Evolutionary conservation across 1,284 basidiomycete species (phyloP).

Genomic region (Neotropicomus parvogracilis): DNA sequence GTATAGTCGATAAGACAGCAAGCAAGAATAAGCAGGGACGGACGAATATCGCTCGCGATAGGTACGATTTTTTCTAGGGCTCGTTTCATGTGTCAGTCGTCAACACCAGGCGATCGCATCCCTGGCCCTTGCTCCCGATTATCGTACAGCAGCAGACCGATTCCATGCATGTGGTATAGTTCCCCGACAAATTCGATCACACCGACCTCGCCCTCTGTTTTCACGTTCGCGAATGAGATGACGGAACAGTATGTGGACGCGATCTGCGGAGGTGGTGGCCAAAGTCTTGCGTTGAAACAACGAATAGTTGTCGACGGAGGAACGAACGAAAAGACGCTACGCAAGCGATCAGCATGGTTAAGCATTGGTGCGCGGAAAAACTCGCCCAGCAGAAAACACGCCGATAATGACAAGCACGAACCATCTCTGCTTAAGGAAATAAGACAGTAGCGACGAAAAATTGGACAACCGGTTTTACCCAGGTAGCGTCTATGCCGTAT

Average conservation of each 20-base stretch:
- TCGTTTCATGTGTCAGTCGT: background rate
- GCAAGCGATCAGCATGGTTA: slow-evolving; percentile 7
- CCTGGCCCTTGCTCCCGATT: slow-evolving; percentile 11
- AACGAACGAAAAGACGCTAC: slow-evolving; percentile 62
- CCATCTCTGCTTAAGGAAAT: slow-evolving; percentile 41
- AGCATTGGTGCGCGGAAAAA: background rate
- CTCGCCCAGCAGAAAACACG: slow-evolving; percentile 63
- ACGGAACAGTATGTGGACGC: slow-evolving; percentile 66
- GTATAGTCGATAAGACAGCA: background rate
- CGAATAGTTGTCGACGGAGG: slow-evolving; percentile 71
- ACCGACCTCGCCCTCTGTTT: slow-evolving; percentile 43
- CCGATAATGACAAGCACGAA: slow-evolving; percentile 61
- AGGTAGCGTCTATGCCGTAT: slow-evolving; percentile 58
- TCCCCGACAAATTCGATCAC: slow-evolving; percentile 81
- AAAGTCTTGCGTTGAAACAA: slow-evolving; percentile 61
- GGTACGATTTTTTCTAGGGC: background rate
- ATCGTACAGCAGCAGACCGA: slow-evolving; percentile 40
- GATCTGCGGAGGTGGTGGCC: slow-evolving; percentile 54
- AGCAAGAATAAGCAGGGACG: too few species aligned
- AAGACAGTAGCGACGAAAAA: background rate
- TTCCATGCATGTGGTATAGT: slow-evolving; percentile 71
- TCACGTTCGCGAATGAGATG: slow-evolving; percentile 58
- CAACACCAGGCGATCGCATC: slow-evolving; percentile 10
- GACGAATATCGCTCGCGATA: background rate
- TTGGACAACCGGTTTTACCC: slow-evolving; percentile 41